Percentiles rank a stretch among this genome's conserved stretches.
Evolutionary conservation across 441 rosid species (phyloP).

Genomic region (Heliophila coronopifolia): DNA sequence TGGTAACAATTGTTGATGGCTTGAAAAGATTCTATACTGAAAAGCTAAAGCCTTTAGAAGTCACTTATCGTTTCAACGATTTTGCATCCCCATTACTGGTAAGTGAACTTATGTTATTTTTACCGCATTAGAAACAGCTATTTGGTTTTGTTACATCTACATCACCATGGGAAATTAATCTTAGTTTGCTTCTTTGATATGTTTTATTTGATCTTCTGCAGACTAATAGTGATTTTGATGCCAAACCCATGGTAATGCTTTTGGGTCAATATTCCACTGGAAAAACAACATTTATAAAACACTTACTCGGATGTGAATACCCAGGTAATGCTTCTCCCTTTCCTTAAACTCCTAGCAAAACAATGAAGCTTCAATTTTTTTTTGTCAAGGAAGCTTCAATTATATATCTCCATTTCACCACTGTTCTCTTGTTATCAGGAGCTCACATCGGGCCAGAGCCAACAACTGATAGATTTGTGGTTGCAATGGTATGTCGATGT

Average conservation of each 20-base stretch:
- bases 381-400: background rate
- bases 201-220: too few relatives aligned
- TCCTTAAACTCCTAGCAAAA: background rate
- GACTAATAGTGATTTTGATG: slow-evolving; percentile 92
- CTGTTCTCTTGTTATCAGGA: slow-evolving; percentile 47
- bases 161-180: background rate
- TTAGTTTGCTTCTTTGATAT: slow-evolving; percentile 26
- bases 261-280: slow-evolving; percentile 98
- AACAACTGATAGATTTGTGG: slow-evolving; percentile 95
- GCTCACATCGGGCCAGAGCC: slow-evolving; percentile 98
- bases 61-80: slow-evolving; percentile 74
- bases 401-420: too few relatives aligned
- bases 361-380: background rate
- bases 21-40: slow-evolving; percentile 79
- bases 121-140: too few relatives aligned
- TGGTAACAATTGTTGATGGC: slow-evolving; percentile 89
- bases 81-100: slow-evolving; percentile 80
- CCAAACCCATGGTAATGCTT: slow-evolving; percentile 99
- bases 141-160: too few relatives aligned
- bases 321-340: slow-evolving; percentile 40
- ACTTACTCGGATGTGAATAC: slow-evolving; percentile 70
- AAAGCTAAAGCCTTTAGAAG: slow-evolving; percentile 89
- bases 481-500: slow-evolving; percentile 77
- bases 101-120: slow-evolving; percentile 27
- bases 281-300: slow-evolving; percentile 93